A percentile compares a stretch with the other conserved stretches of the same genome.
These are phyloP conservation scores for Suillus spraguei DNA, from an alignment of 768 basidiomycete species.

Conservation along the genomic window DNA sequence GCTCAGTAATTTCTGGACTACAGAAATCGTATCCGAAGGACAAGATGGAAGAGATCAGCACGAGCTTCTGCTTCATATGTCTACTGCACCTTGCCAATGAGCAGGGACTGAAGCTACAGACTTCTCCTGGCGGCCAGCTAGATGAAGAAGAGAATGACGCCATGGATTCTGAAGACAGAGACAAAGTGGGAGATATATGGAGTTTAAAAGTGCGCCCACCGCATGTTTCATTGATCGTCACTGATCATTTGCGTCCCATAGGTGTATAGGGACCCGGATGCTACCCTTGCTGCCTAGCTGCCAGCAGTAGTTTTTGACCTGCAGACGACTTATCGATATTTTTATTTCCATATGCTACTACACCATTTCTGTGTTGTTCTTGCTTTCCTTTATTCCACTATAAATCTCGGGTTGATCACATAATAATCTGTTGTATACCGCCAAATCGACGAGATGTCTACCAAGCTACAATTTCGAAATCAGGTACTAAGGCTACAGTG, in stretches of 20 bases:
- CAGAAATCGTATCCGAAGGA: slow-evolving; percentile 84
- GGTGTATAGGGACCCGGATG: slow-evolving; percentile 50
- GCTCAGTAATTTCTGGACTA: slow-evolving; percentile 80
- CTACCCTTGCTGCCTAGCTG: slow-evolving; percentile 27
- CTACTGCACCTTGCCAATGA: slow-evolving; percentile 96
- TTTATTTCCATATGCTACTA: slow-evolving; percentile 16
- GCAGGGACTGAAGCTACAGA: slow-evolving; percentile 85
- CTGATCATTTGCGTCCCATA: slow-evolving; percentile 17
- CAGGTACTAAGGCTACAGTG: slow-evolving; percentile 12
- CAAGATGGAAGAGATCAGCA: slow-evolving; percentile 98
- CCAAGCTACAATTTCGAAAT: neutral
- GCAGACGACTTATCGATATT: slow-evolving; percentile 13
- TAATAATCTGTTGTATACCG: slow-evolving; percentile 16
- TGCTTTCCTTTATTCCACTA: slow-evolving; percentile 6
- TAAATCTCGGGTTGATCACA: neutral
- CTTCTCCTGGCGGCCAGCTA: slow-evolving; percentile 40
- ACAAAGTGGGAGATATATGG: slow-evolving; percentile 73
- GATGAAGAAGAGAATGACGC: slow-evolving; percentile 38
- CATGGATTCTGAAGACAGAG: slow-evolving; percentile 41
- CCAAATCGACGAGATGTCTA: neutral
- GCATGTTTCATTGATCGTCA: slow-evolving; percentile 5
- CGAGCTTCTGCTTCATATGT: slow-evolving; percentile 99
- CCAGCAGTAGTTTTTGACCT: slow-evolving; percentile 20
- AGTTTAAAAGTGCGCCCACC: slow-evolving; percentile 58
- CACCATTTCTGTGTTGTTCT: slow-evolving; percentile 14